Evolutionary conservation across 257 asterid species (phyloP), one percentile per base, ranked within the genome.

Genomic region (Ballota nigra): DNA sequence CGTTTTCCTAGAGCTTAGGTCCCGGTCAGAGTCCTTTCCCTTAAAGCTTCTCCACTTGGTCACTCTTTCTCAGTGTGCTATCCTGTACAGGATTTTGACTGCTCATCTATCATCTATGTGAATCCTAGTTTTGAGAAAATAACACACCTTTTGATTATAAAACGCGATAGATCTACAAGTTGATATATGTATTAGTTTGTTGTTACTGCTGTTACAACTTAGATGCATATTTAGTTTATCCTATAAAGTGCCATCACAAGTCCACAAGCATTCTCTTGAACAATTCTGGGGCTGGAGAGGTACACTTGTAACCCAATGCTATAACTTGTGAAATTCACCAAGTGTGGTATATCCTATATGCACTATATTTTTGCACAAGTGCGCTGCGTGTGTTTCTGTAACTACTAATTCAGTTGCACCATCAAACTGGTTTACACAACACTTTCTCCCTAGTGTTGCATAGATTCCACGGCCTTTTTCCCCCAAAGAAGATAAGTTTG

Each of bases 1-100:
- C 96, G 95, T 63, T 92, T 79, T 77, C 98, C 96, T 47, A 82
- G 97, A 87, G 96, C 92, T 62, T 90, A 75, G 80, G 53, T 64
- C 53, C 71, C 7, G 18, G 22, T 34, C 65, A 47, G n/a, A 22
- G 9, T 33, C 69, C 52, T 62, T 28, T 4, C 34, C 67, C 11
- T 8, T 67, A 9, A 9, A 74, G 57, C 16, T 33, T 53, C 63
- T 63, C 51, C 49, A 56, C 64, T 52, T 23, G n/a, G 7, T 61
- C 71, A 56, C 74, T 68, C 36, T n/a, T 6, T 68, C 28, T 36
- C 23, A 8, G 11, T 26, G 19, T 74, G 75, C 43, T 56, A 59
- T 43, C 70, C 47, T 77, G 76, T 80, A 76, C 86, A 85, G 81
- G 83, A 69, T 72, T 74, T 77, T 63, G 80, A 68, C 40, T 51